A percentile compares a stretch with the other conserved stretches of the same genome.
Conservation (phyloP, 2,329 filamentous ascomycete genomes). For the Aspergillus aculeatinus region DNA sequence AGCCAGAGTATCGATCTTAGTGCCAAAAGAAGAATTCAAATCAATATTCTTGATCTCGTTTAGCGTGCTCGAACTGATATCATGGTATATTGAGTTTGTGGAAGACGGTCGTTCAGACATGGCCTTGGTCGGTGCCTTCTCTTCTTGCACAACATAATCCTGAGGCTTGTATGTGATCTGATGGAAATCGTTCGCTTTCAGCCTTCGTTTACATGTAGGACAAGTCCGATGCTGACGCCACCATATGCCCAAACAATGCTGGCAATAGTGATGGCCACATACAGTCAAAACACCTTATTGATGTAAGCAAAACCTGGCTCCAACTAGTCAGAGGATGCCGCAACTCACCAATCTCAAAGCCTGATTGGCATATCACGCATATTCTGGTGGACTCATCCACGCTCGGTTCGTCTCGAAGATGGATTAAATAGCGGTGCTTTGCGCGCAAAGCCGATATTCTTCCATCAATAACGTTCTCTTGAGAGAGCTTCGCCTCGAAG, state of each 20-base stretch:
- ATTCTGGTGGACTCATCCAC: constrained; percentile 61
- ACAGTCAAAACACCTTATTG: constrained; percentile 58
- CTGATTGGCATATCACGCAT: constrained; percentile 81
- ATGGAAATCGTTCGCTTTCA: constrained; percentile 70
- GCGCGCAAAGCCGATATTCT: constrained; percentile 65
- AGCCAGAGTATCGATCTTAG: constrained; percentile 81
- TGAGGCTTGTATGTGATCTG: constrained; percentile 81
- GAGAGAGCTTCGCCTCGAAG: constrained; percentile 41
- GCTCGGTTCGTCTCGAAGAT: constrained; percentile 61
- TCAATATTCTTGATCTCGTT: constrained; percentile 80
- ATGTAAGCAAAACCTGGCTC: not conserved
- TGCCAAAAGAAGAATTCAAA: constrained; percentile 72
- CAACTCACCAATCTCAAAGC: constrained; percentile 71
- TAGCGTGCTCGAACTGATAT: constrained; percentile 69
- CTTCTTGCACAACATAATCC: constrained; percentile 66
- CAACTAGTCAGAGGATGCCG: not conserved
- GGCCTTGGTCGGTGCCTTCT: constrained; percentile 32
- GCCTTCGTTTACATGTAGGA: constrained; percentile 74
- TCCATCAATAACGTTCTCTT: constrained; percentile 54
- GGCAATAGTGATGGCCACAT: constrained; percentile 91
- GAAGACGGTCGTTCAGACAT: constrained; percentile 30
- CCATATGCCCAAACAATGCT: constrained; percentile 81
- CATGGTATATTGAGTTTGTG: constrained; percentile 67
- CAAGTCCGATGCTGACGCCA: constrained; percentile 72
- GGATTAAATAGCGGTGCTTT: constrained; percentile 72